Evolutionary conservation across 257 asterid genomes (phyloP).

Genomic region (Petunia axillaris): DNA sequence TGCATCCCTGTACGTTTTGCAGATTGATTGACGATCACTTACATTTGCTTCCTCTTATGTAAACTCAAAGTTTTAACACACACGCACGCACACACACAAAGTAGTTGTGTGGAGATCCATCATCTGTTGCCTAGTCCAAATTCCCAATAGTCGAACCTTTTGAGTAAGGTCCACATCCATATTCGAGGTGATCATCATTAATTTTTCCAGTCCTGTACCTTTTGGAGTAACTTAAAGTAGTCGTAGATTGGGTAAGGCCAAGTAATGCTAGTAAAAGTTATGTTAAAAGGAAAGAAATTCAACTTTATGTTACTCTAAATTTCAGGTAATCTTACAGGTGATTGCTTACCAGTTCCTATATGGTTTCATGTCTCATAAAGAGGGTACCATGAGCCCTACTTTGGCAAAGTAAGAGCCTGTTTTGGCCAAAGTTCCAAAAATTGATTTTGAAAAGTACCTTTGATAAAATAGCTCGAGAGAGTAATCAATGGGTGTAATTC

Average conservation of each 20-base stretch:
- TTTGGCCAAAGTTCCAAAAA: too few species aligned
- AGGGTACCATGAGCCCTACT: not conserved
- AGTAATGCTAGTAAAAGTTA: not conserved
- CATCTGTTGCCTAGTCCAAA: not conserved
- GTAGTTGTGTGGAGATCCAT: not conserved
- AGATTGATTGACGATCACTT: not conserved
- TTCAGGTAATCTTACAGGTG: too few species aligned
- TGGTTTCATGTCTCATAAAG: not conserved
- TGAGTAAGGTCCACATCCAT: not conserved
- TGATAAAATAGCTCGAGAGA: too few species aligned
- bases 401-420: not conserved
- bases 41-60: not conserved
- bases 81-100: not conserved
- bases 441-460: too few species aligned
- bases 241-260: not conserved
- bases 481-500: too few species aligned
- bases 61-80: not conserved
- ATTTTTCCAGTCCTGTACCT: not conserved
- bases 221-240: not conserved
- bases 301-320: not conserved
- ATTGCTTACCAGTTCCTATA: too few species aligned
- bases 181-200: not conserved
- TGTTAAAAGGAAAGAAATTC: not conserved
- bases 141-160: not conserved
- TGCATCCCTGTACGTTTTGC: not conserved